phyloP scores from a whole-genome alignment of 139 green algal genomes.

The Pleodorina starrii region DNA sequence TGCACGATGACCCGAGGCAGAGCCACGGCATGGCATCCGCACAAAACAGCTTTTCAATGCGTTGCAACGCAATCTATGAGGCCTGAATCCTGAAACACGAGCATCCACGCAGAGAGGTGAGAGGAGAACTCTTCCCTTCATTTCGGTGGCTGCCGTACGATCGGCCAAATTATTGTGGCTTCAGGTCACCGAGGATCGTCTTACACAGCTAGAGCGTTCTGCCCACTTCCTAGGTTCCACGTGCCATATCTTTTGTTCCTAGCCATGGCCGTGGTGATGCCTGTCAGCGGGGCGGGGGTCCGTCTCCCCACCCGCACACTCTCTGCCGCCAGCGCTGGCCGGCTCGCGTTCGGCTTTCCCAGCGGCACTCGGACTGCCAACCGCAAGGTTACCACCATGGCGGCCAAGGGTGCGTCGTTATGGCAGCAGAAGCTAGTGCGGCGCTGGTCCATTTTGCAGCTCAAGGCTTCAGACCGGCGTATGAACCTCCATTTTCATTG shows the following conservation, averaged over 20 bases:
- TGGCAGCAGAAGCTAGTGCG: neutral
- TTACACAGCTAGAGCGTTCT: neutral
- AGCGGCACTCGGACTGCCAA: neutral
- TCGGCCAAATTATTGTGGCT: conserved; percentile 1
- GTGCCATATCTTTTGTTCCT: neutral
- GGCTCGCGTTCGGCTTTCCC: conserved; percentile 36
- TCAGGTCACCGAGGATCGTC: neutral
- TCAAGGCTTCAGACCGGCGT: neutral
- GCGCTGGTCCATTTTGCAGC: neutral
- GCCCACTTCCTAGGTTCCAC: neutral
- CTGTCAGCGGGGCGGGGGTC: conserved; percentile 28
- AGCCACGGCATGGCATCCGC: no score
- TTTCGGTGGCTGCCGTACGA: conserved; percentile 7
- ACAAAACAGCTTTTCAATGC: no score
- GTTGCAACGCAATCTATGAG: no score
- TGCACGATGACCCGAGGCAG: no score
- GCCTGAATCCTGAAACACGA: no score
- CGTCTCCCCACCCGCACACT: conserved; percentile 39
- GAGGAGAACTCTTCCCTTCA: no score
- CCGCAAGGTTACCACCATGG: conserved; percentile 66
- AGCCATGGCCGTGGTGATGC: conserved; percentile 26
- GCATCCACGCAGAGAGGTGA: no score
- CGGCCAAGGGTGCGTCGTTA: conserved; percentile 71
- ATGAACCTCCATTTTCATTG: no score
- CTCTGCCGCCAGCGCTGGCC: conserved; percentile 3